A percentile compares a stretch with the other conserved stretches of the same genome.
These are phyloP conservation scores for Collybia sp. DNA, from an alignment of 768 basidiomycete species.

Conservation along the genomic window DNA sequence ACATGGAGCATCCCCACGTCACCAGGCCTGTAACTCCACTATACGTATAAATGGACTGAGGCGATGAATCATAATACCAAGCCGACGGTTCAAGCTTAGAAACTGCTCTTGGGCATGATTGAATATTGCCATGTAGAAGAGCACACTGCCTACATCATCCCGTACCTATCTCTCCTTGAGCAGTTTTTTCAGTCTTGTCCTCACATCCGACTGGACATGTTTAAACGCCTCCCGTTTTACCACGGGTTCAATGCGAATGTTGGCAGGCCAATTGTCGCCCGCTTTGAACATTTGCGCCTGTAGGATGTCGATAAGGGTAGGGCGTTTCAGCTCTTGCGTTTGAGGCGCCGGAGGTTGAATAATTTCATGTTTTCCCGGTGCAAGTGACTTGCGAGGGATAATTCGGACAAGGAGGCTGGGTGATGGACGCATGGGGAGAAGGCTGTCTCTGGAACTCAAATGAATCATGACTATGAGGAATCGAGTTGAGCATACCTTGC, in stretches of 20 bases:
- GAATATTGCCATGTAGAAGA: no score
- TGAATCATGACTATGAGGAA: no score
- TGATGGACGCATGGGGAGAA: slow-evolving; percentile 30
- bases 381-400: slow-evolving; percentile 27
- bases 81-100: no score
- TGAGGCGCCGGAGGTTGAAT: slow-evolving; percentile 28
- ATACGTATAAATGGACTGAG: no score
- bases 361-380: slow-evolving; percentile 22
- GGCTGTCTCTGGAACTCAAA: no score
- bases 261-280: slow-evolving; percentile 35
- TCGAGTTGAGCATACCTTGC: no score
- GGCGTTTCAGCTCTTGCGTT: slow-evolving; percentile 24
- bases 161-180: slow-evolving; percentile 32
- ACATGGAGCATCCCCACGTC: no score
- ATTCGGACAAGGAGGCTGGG: slow-evolving; percentile 29
- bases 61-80: no score
- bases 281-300: slow-evolving; percentile 26
- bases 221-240: slow-evolving; percentile 35
- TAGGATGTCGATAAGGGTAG: slow-evolving; percentile 31
- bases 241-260: slow-evolving; percentile 40
- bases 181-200: slow-evolving; percentile 33
- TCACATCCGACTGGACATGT: slow-evolving; percentile 30
- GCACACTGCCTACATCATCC: no score
- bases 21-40: no score
- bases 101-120: no score